These are phyloP conservation scores for Tubosaeta sp. DNA, from an alignment of 768 basidiomycete genomes.

Conservation along the genomic window DNA sequence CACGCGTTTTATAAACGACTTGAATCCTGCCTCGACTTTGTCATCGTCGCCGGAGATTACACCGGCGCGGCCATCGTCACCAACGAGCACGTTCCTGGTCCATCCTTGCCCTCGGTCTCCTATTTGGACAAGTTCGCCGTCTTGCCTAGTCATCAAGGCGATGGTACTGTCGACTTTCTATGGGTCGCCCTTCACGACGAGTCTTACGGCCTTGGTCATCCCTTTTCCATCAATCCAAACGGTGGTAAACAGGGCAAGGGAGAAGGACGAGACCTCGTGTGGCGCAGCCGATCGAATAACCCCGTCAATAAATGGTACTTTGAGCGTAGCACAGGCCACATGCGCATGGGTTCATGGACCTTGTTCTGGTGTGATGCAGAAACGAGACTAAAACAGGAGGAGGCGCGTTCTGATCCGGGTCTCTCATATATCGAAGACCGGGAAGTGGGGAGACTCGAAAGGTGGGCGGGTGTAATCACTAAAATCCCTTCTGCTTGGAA, in stretches of 20 bases:
- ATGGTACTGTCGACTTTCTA: slow-evolving; percentile 97
- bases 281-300: slow-evolving; percentile 90
- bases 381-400: slow-evolving; percentile 69
- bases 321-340: slow-evolving; percentile 88
- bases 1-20: slow-evolving; percentile 77
- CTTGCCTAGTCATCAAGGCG: slow-evolving; percentile 90
- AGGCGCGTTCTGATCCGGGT: slow-evolving; percentile 58
- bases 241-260: slow-evolving; percentile 89
- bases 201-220: slow-evolving; percentile 92
- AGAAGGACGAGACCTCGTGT: slow-evolving; percentile 90
- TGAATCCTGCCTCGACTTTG: slow-evolving; percentile 76
- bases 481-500: slow-evolving; percentile 82
- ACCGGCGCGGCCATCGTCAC: slow-evolving; percentile 94
- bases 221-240: slow-evolving; percentile 92
- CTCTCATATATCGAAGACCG: slow-evolving; percentile 72
- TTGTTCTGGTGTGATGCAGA: slow-evolving; percentile 99
- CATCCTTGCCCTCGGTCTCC: slow-evolving; percentile 50
- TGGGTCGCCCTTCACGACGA: slow-evolving; percentile 99
- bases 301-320: slow-evolving; percentile 99
- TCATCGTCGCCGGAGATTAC: slow-evolving; percentile 93
- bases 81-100: slow-evolving; percentile 41
- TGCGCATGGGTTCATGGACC: slow-evolving; percentile 83
- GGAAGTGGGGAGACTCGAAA: slow-evolving; percentile 65
- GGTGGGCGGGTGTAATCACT: slow-evolving; percentile 65
- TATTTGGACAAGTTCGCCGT: slow-evolving; percentile 99